Conservation (phyloP, 225 moss, liverwort and hornwort species). For the Asterella californica region DNA sequence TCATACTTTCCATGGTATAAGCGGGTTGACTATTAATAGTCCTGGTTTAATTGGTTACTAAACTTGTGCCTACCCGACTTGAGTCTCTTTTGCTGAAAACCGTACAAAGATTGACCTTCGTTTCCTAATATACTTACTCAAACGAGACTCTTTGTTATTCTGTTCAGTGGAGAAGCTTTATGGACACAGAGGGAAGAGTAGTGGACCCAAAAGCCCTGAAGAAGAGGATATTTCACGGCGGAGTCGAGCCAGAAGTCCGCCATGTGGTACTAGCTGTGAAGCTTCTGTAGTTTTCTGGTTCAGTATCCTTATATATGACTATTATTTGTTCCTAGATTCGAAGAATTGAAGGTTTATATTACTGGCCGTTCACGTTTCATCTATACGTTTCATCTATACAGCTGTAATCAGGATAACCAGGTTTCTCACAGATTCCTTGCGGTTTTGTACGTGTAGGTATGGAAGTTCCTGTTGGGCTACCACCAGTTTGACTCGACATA, state of each 20-base stretch:
- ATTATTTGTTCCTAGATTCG: not conserved
- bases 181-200: conserved; percentile 74
- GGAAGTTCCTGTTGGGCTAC: conserved; percentile 90
- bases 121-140: too few relatives aligned
- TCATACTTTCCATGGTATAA: not conserved
- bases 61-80: not conserved
- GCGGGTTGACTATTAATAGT: not conserved
- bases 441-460: conserved; percentile 50
- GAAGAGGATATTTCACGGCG: conserved; percentile 83
- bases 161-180: conserved; percentile 73
- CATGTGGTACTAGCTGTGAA: conserved; percentile 45
- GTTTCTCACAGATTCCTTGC: not conserved
- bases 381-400: too few relatives aligned
- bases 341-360: not conserved
- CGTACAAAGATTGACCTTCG: too few relatives aligned
- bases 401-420: not conserved
- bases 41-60: not conserved
- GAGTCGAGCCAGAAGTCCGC: conserved; percentile 76
- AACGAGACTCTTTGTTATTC: not conserved
- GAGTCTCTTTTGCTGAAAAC: too few relatives aligned
- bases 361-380: not conserved
- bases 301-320: not conserved
- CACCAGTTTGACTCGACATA: conserved; percentile 68
- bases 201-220: conserved; percentile 70
- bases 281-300: not conserved